phyloP scores from a whole-genome alignment of 768 basidiomycete genomes.

The Pulveroboletus sp. region DNA sequence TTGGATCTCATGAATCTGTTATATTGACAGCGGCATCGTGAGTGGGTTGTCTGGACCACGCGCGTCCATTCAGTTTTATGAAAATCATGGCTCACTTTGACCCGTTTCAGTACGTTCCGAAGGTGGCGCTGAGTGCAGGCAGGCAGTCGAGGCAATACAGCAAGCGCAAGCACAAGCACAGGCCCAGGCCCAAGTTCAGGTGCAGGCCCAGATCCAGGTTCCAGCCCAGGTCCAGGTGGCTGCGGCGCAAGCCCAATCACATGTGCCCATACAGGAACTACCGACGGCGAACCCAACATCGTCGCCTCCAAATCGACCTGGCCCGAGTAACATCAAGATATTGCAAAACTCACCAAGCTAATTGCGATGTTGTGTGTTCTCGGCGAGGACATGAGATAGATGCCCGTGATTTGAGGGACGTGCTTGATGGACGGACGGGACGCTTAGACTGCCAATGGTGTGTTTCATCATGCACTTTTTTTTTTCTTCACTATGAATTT shows the following conservation, averaged over 20 bases:
- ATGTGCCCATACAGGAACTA: conserved; percentile 21
- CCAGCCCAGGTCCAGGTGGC: conserved; percentile 21
- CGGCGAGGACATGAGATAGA: conserved; percentile 20
- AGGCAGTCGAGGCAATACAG: conserved; percentile 37
- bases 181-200: conserved; percentile 21
- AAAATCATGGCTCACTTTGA: conserved; percentile 24
- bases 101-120: conserved; percentile 70
- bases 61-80: conserved; percentile 20
- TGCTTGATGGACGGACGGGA: conserved; percentile 20
- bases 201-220: conserved; percentile 16
- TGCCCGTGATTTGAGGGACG: conserved; percentile 8
- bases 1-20: conserved; percentile 25
- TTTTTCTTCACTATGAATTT: background rate
- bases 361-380: conserved; percentile 1
- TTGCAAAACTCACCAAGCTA: conserved; percentile 20
- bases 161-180: conserved; percentile 31
- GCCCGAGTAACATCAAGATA: conserved; percentile 20
- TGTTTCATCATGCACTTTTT: conserved; percentile 8
- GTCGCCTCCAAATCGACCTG: conserved; percentile 23
- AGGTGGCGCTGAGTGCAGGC: conserved; percentile 76
- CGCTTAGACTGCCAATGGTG: conserved; percentile 24
- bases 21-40: conserved; percentile 69
- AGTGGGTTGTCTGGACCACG: conserved; percentile 36
- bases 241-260: conserved; percentile 21
- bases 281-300: conserved; percentile 15